Percentiles rank a stretch among this genome's conserved stretches.
These are phyloP conservation scores for Suhomyces pyralidae DNA, from an alignment of 805 yeast genomes.

Conservation along the genomic window DNA sequence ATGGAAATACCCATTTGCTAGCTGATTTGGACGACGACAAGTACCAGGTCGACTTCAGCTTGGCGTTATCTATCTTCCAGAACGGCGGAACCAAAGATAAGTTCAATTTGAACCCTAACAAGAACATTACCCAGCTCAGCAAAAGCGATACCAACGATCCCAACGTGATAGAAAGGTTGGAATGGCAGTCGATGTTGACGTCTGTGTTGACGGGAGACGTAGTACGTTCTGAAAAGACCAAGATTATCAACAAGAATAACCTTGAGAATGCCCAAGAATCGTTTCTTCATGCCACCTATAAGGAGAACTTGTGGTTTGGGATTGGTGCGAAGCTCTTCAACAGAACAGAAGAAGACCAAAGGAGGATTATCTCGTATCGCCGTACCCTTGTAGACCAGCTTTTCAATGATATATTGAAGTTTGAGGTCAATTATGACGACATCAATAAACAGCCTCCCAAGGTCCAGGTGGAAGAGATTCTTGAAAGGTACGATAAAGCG, in stretches of 20 bases:
- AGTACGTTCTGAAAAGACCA: conserved; percentile 83
- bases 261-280: conserved; percentile 42
- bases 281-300: conserved; percentile 51
- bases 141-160: conserved; percentile 43
- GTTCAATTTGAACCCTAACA: conserved; percentile 17
- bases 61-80: conserved; percentile 36
- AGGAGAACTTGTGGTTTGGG: conserved; percentile 83
- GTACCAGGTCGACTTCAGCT: conserved; percentile 47
- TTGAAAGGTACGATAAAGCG: conserved; percentile 62
- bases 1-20: conserved; percentile 30
- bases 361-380: conserved; percentile 61
- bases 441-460: conserved; percentile 28
- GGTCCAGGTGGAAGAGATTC: conserved; percentile 50
- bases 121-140: conserved; percentile 35
- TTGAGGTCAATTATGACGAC: conserved; percentile 50
- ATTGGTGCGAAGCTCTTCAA: conserved; percentile 79
- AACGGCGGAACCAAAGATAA: conserved; percentile 14
- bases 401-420: conserved; percentile 64
- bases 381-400: conserved; percentile 71
- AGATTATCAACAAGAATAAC: conserved; percentile 52
- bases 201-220: conserved; percentile 94
- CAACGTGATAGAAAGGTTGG: conserved; percentile 69
- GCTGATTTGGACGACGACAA: conserved; percentile 42
- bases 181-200: conserved; percentile 94
- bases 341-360: conserved; percentile 76